Evolutionary conservation across 2,329 filamentous ascomycete genomes (phyloP).

Genomic region (Raffaelea arxii): DNA sequence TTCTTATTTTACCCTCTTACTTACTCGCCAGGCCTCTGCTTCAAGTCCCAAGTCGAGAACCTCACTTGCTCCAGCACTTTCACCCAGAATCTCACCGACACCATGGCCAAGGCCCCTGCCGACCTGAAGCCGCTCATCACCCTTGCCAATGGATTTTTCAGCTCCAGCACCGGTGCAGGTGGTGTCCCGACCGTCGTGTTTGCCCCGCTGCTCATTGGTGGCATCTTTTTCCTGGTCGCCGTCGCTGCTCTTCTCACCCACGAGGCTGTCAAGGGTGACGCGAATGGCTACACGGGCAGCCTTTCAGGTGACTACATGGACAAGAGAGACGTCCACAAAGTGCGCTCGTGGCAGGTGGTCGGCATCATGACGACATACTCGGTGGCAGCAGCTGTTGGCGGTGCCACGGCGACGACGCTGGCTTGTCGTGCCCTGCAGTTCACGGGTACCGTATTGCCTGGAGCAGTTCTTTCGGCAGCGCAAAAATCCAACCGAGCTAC

Average conservation of each 20-base stretch:
- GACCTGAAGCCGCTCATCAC: constrained; percentile 10
- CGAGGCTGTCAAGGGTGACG: not conserved
- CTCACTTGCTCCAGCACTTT: constrained; percentile 12
- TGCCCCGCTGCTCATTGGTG: constrained; percentile 9
- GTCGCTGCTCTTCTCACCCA: constrained; percentile 7
- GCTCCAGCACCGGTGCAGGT: constrained; percentile 7
- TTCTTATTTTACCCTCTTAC: not conserved
- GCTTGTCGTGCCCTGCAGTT: constrained; percentile 13
- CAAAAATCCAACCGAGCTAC: not conserved
- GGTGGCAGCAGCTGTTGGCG: constrained; percentile 8
- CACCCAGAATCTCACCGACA: constrained; percentile 3
- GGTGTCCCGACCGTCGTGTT: constrained; percentile 9
- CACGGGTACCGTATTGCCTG: constrained; percentile 9
- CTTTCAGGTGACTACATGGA: not conserved
- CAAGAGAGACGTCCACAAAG: not conserved
- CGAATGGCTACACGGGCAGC: not conserved
- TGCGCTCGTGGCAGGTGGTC: constrained; percentile 5
- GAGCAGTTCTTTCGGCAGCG: not conserved
- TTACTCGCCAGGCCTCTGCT: constrained; percentile 8
- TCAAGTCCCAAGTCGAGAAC: no score
- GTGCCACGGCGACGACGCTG: constrained; percentile 9
- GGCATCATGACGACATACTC: constrained; percentile 10
- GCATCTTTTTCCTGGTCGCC: constrained; percentile 9
- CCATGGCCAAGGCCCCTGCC: constrained; percentile 1
- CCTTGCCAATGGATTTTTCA: constrained; percentile 8